Base-by-base conservation (phyloP, 305 asterid genomes). In the Fraxinus velutina region DNA sequence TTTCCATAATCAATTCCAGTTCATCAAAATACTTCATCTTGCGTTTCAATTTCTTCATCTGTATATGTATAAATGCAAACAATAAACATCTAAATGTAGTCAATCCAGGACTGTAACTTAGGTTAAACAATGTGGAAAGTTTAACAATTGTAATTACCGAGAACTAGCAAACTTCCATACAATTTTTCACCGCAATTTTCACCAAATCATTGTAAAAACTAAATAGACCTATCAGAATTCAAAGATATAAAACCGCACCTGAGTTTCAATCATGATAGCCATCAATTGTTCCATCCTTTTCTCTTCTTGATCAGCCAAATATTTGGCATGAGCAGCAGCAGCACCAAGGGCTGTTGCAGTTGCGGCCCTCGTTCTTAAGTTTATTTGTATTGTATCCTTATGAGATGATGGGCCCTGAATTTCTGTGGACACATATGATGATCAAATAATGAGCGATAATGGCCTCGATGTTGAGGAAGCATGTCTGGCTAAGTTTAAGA, bases 271-370 rank as follows among this genome's bases (percentile, higher is more conserved):
- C 84, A 93, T 78, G 44, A 79, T 85, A 79, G 99, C 90, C 84
- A 95, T 80, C 84, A 91, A 83, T 85, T 88, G 88, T 78, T 91
- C 94, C n/a, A 95, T 91, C 83, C 92, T 90, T 84, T 92, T 91
- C 89, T 92, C 98, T 91, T 95, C 99, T 82, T 92, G 93, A 88
- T 91, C 95, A 71, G 98, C 98, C 92, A 93, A 89, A 87, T 92
- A 79, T 83, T 91, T 92, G 36, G 99, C 97, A 83, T 91, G 93
- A 75, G 96, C 98, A 75, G 99, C 98, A 75, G 97, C 98, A 79
- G 90, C 96, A 73, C 94, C 97, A 55, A 95, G 91, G 52, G 97
- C 95, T 3, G 98, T 88, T 68, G 99, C 98, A 66, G 97, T 89
- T 75, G 98, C 97, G 32, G 96, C 97, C 83, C 96, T 88, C 81